Percentiles rank a stretch among this genome's conserved stretches.
phyloP scores from a whole-genome alignment of 2,329 filamentous ascomycete species.

The Alternaria arbusti region DNA sequence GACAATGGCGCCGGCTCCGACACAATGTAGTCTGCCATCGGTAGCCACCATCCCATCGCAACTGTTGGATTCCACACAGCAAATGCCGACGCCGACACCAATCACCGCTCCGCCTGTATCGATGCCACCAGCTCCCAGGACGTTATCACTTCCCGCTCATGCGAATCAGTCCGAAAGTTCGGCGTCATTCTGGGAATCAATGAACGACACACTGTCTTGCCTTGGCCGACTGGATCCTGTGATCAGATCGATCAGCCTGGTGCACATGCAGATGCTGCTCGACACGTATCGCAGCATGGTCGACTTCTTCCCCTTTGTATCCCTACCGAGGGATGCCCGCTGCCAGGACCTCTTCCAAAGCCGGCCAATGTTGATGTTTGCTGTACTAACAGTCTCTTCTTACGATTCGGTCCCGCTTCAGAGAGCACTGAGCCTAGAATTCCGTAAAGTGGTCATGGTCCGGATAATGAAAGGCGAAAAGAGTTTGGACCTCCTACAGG shows the following conservation, averaged over 20 bases:
- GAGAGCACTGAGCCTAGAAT: constrained; percentile 41
- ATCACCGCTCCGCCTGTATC: constrained; percentile 19
- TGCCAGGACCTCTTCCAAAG: constrained; percentile 38
- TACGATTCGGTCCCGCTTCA: constrained; percentile 41
- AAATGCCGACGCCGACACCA: constrained; percentile 18
- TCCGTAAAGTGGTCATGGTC: constrained; percentile 44
- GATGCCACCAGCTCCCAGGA: constrained; percentile 20
- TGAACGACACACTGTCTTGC: constrained; percentile 40
- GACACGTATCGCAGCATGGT: constrained; percentile 41
- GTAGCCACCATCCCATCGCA: constrained; percentile 31
- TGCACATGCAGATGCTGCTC: constrained; percentile 44
- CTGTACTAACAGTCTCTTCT: constrained; percentile 42
- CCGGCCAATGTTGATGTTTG: constrained; percentile 44
- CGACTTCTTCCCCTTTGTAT: constrained; percentile 45
- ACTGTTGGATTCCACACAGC: constrained; percentile 29
- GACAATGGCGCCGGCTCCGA: constrained; percentile 31
- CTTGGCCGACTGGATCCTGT: constrained; percentile 42
- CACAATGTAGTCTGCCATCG: constrained; percentile 33
- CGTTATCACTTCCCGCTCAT: constrained; percentile 33
- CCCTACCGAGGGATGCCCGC: constrained; percentile 35
- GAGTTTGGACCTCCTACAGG: constrained; percentile 42
- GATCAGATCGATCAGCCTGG: constrained; percentile 42
- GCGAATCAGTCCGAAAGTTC: constrained; percentile 34
- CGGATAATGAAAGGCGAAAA: constrained; percentile 47
- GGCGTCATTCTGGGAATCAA: constrained; percentile 41